Percentiles rank a stretch among this genome's conserved stretches.
These are phyloP conservation scores for Trichoderma polysporum DNA, from an alignment of 2,329 filamentous ascomycete genomes.

Conservation along the genomic window DNA sequence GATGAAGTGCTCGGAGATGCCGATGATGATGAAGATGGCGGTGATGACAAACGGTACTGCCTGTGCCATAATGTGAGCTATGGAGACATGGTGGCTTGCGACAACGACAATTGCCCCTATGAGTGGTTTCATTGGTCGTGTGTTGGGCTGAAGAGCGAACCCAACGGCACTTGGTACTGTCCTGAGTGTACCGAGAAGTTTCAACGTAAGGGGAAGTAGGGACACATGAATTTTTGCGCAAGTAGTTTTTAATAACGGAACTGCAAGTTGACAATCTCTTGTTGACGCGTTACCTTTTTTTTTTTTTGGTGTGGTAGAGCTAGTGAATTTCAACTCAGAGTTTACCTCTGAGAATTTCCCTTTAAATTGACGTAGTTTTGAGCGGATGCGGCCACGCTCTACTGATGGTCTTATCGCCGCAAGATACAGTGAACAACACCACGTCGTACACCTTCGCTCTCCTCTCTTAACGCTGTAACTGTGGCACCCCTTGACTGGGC, in stretches of 20 bases:
- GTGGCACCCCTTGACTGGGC: conserved; percentile 49
- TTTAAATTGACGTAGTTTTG: neutral
- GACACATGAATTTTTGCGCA: neutral
- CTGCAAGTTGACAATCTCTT: neutral
- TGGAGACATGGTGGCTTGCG: conserved; percentile 86
- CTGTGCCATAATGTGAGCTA: conserved; percentile 80
- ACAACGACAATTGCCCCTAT: conserved; percentile 76
- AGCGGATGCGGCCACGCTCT: neutral
- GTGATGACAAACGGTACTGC: conserved; percentile 79
- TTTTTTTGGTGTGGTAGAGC: neutral
- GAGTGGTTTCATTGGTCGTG: conserved; percentile 89
- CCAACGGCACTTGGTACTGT: conserved; percentile 67
- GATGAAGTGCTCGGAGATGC: conserved; percentile 55
- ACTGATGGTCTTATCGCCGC: neutral
- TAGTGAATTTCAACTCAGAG: neutral
- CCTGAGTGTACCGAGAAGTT: conserved; percentile 58
- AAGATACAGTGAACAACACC: conserved; percentile 57
- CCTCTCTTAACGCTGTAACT: conserved; percentile 55
- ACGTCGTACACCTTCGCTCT: conserved; percentile 60
- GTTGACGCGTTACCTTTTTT: neutral
- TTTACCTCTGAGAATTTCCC: neutral
- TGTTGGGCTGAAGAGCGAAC: conserved; percentile 66
- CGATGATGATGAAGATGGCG: conserved; percentile 67
- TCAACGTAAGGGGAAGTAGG: conserved; percentile 39
- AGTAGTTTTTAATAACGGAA: neutral